phyloP scores from a whole-genome alignment of 345 rosid species.

The Hevea brasiliensis region DNA sequence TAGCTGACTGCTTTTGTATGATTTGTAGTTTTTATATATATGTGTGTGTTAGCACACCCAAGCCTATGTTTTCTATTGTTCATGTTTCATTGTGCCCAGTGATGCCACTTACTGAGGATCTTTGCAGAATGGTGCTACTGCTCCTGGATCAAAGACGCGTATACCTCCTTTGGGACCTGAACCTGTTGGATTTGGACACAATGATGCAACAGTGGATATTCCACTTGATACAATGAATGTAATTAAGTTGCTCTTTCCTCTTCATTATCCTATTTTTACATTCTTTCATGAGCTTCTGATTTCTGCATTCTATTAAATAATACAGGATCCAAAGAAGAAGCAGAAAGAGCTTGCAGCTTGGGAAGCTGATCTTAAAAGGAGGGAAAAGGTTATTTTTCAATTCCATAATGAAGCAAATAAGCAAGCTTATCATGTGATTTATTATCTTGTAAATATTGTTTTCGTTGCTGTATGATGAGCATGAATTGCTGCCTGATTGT shows the following conservation, averaged over 20 bases:
- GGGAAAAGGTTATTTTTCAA: constrained; percentile 36
- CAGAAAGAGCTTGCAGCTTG: constrained; percentile 75
- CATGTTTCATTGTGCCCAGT: not conserved
- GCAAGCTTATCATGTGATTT: not conserved
- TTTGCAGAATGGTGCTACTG: constrained; percentile 58
- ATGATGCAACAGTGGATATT: constrained; percentile 85
- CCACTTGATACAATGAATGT: constrained; percentile 82
- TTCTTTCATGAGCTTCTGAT: constrained; percentile 10
- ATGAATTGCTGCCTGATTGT: not conserved
- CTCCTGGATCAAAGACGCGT: constrained; percentile 53
- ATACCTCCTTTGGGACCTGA: constrained; percentile 56
- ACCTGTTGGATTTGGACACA: constrained; percentile 62
- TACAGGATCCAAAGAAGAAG: constrained; percentile 50
- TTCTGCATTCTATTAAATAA: constrained; percentile 14
- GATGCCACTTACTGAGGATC: not conserved
- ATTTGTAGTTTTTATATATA: not conserved
- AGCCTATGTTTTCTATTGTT: not conserved
- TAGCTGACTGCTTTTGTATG: not conserved
- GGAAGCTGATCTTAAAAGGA: constrained; percentile 94
- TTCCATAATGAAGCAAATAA: not conserved
- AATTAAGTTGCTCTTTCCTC: constrained; percentile 21
- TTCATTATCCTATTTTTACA: not conserved
- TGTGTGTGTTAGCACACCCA: not conserved
- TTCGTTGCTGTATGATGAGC: not conserved
- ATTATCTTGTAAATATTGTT: not conserved